These are phyloP conservation scores for Fusarium falciforme DNA, from an alignment of 2,329 filamentous ascomycete species.

Conservation along the genomic window DNA sequence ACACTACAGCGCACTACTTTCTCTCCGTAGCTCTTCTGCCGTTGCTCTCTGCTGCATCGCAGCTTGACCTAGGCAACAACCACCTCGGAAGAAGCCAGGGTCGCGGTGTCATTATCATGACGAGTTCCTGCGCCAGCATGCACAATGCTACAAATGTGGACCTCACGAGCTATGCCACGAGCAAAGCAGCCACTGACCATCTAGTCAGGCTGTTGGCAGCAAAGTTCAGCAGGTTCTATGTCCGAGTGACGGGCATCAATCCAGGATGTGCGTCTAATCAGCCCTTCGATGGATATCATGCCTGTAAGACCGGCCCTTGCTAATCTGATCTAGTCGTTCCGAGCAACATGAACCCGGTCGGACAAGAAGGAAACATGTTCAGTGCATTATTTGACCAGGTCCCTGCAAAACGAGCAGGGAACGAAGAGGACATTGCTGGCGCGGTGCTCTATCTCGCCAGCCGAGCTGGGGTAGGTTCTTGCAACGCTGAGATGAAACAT, in stretches of 20 bases:
- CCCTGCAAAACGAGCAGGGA: slow-evolving; percentile 46
- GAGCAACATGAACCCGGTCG: slow-evolving; percentile 50
- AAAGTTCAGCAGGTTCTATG: slow-evolving; percentile 55
- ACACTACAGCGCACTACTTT: slow-evolving; percentile 63
- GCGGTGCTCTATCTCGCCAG: slow-evolving; percentile 47
- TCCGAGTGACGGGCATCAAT: slow-evolving; percentile 49
- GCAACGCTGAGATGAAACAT: background rate
- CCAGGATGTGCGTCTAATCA: slow-evolving; percentile 44
- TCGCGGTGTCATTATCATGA: slow-evolving; percentile 59
- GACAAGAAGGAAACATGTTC: slow-evolving; percentile 48
- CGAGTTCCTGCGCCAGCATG: slow-evolving; percentile 64
- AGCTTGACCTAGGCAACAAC: slow-evolving; percentile 27
- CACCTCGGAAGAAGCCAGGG: slow-evolving; percentile 45
- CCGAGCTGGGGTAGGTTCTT: slow-evolving; percentile 46
- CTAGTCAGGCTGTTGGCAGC: slow-evolving; percentile 59
- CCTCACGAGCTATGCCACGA: slow-evolving; percentile 62
- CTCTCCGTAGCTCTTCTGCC: slow-evolving; percentile 59
- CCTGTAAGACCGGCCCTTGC: background rate
- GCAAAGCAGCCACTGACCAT: slow-evolving; percentile 65
- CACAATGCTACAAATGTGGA: slow-evolving; percentile 65
- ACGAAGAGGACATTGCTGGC: slow-evolving; percentile 48
- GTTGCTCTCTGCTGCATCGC: slow-evolving; percentile 54
- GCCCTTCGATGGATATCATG: background rate
- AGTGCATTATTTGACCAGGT: slow-evolving; percentile 47
- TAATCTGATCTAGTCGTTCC: slow-evolving; percentile 44